A percentile compares a stretch with the other conserved stretches of the same genome.
Conservation (phyloP, 495 filamentous ascomycete species). For the Physcia stellaris region DNA sequence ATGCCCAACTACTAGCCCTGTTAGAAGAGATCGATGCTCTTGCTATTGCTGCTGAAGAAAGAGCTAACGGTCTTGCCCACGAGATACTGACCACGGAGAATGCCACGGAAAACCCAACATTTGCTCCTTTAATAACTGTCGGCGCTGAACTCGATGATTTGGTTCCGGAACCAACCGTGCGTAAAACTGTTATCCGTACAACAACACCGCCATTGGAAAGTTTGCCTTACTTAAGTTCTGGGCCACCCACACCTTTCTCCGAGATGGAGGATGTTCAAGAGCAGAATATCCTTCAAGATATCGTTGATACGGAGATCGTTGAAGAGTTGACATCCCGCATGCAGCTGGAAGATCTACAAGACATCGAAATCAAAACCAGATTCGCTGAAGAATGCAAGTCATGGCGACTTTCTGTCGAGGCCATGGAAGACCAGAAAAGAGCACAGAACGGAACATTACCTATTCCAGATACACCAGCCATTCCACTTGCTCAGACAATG, state of each 20-base stretch:
- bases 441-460: slow-evolving; percentile 35
- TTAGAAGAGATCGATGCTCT: slow-evolving; percentile 34
- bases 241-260: slow-evolving; percentile 35
- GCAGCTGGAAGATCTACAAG: slow-evolving; percentile 29
- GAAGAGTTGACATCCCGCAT: slow-evolving; percentile 26
- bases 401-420: slow-evolving; percentile 35
- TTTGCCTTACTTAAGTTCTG: slow-evolving; percentile 34
- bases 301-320: slow-evolving; percentile 23
- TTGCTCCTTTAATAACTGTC: slow-evolving; percentile 12
- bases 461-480: slow-evolving; percentile 33
- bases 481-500: slow-evolving; percentile 19
- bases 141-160: slow-evolving; percentile 11
- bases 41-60: slow-evolving; percentile 20
- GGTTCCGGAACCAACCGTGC: slow-evolving; percentile 1
- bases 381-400: slow-evolving; percentile 31
- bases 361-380: slow-evolving; percentile 27
- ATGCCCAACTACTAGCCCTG: slow-evolving; percentile 30
- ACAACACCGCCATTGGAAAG: slow-evolving; percentile 25
- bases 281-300: slow-evolving; percentile 23
- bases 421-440: slow-evolving; percentile 48
- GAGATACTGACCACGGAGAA: slow-evolving; percentile 3
- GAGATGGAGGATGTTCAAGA: slow-evolving; percentile 35
- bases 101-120: slow-evolving; percentile 17
- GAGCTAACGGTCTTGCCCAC: slow-evolving; percentile 16
- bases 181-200: slow-evolving; percentile 1